Evolutionary conservation across 1,139 yeast species (phyloP), one percentile per base, ranked within the genome.

Genomic region (Taphrina deformans): DNA sequence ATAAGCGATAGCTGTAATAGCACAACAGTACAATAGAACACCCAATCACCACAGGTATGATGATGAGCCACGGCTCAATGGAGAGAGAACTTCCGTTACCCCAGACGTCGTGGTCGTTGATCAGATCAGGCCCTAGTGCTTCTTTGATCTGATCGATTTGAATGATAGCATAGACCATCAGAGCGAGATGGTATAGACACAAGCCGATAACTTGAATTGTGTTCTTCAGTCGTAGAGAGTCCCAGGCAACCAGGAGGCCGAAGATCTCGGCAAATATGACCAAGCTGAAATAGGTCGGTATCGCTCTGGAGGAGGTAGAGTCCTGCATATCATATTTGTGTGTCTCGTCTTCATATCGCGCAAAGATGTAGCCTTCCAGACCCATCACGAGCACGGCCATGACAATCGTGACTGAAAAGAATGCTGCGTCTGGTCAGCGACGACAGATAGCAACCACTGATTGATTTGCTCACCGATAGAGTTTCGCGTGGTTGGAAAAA

Each of bases 111-210:
- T 33, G 14, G 23, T 38, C 35, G 21, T 2, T n/a, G 31, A 48
- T 24, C 46, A 53, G 33, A 6, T 10, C 23, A 6, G 61, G 31
- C 5, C 52, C 52, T 18, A 44, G 46, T 6, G 65, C 59, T 14
- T 61, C 59, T 18, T 33, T 33, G 38, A 82, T 74, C 73, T 83
- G 85, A 63, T 76, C 76, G 70, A 77, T 82, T 71, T 82, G 85
- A 45, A 83, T 77, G 10, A 83, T 82, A 1, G 85, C 78, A 71
- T 83, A 82, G 2, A 81, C 75, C 70, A 81, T 73, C 82, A 83
- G 79, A 55, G 82, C 80, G n/a, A 75, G 75, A 69, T 79, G 79
- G 69, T 82, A 82, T 16, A 77, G 63, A 68, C 82, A 77, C 50
- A 83, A 75, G 69, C 81, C 79, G 29, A 79, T 67, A 26, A 73